Conservation (phyloP, 2,329 filamentous ascomycete genomes). For the Fusarium mangiferae region DNA sequence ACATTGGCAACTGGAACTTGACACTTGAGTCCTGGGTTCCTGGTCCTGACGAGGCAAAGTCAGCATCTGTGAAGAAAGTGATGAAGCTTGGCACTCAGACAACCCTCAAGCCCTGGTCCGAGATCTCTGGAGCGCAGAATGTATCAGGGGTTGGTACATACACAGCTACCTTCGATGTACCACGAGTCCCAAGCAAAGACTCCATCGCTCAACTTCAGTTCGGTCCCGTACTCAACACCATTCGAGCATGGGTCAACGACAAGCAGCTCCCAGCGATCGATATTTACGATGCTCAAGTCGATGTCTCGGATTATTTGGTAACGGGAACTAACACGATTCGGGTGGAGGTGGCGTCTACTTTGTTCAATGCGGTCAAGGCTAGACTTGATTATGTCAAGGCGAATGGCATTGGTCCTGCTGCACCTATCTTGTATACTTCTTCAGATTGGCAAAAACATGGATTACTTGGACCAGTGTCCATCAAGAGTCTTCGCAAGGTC, state of each 20-base stretch:
- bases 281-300: background rate
- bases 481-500: background rate
- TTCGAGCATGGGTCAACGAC: background rate
- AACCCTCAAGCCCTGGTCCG: background rate
- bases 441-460: background rate
- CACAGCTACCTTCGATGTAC: background rate
- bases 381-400: background rate
- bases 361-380: background rate
- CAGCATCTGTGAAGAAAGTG: background rate
- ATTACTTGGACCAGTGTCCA: background rate
- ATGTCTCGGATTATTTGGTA: background rate
- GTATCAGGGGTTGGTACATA: background rate
- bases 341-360: background rate
- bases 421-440: background rate
- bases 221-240: background rate
- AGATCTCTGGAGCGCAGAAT: background rate
- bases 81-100: background rate
- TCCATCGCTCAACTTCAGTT: background rate
- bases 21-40: background rate
- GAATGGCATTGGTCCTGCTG: background rate
- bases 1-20: background rate
- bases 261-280: background rate
- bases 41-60: background rate
- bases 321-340: fast-evolving
- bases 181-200: background rate